phyloP scores from a whole-genome alignment of 2,329 filamentous ascomycete species.

The Blastomyces silverae region DNA sequence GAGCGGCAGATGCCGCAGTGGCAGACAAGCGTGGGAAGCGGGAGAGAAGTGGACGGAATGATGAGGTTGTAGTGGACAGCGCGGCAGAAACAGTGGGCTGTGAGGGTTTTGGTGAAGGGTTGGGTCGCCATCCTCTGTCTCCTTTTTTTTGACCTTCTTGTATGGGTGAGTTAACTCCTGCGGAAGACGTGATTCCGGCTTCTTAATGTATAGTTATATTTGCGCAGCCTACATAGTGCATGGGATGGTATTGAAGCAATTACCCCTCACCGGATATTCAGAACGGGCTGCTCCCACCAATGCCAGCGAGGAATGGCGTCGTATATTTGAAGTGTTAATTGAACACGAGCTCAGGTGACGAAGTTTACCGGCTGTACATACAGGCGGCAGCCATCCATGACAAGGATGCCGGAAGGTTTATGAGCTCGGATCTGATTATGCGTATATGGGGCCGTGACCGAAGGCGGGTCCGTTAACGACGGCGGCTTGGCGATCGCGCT shows the following conservation, averaged over 20 bases:
- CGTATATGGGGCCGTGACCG: not conserved
- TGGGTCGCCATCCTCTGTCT: not conserved
- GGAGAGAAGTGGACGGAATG: constrained; percentile 31
- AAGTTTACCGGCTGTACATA: not conserved
- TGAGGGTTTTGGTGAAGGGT: constrained; percentile 21
- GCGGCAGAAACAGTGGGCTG: constrained; percentile 26
- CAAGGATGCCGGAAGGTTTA: not conserved
- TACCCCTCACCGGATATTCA: not conserved
- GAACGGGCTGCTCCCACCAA: not conserved
- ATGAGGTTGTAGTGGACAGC: constrained; percentile 31
- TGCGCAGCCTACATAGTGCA: not conserved
- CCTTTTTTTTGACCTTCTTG: not conserved
- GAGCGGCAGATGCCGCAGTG: constrained; percentile 42
- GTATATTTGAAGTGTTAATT: not conserved
- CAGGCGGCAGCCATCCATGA: not conserved
- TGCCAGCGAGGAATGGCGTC: not conserved
- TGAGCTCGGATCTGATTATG: not conserved
- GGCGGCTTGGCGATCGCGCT: too few relatives aligned
- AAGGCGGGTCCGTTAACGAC: too few relatives aligned
- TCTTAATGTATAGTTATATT: not conserved
- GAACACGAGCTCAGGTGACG: not conserved
- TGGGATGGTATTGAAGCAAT: not conserved
- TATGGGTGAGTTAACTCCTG: not conserved
- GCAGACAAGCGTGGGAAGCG: constrained; percentile 39
- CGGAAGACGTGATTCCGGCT: not conserved